Percentiles rank a stretch among this genome's conserved stretches.
These are phyloP conservation scores for Auriculariales sp. DNA, from an alignment of 768 basidiomycete species.

Conservation along the genomic window DNA sequence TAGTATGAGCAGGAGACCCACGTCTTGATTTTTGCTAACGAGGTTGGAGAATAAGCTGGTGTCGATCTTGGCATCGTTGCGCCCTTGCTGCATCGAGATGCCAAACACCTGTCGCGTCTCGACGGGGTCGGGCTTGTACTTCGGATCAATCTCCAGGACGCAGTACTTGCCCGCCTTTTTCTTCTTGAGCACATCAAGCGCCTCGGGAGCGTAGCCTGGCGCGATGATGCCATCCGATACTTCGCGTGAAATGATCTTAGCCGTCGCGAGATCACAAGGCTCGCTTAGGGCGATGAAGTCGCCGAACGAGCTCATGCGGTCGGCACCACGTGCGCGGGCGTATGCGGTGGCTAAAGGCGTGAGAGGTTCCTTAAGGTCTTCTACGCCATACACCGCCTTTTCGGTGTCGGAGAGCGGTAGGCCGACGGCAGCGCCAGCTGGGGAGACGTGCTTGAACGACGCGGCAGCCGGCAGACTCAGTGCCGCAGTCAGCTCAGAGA, in stretches of 20 bases:
- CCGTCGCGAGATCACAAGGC: constrained; percentile 86
- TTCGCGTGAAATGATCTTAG: constrained; percentile 94
- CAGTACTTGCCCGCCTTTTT: constrained; percentile 99
- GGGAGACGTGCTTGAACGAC: constrained; percentile 99
- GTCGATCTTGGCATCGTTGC: constrained; percentile 85
- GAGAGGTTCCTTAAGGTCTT: constrained; percentile 81
- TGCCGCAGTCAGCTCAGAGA: constrained; percentile 82
- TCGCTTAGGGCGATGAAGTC: constrained; percentile 96
- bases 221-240: constrained; percentile 98
- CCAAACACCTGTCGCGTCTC: constrained; percentile 97
- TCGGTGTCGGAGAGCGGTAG: constrained; percentile 68
- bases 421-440: constrained; percentile 92
- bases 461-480: constrained; percentile 87
- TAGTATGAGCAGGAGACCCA: constrained; percentile 18
- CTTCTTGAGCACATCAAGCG: constrained; percentile 79
- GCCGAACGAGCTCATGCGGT: constrained; percentile 98
- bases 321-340: constrained; percentile 93
- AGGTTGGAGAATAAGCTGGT: constrained; percentile 68
- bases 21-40: constrained; percentile 80
- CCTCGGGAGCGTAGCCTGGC: constrained; percentile 78
- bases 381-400: constrained; percentile 91
- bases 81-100: constrained; percentile 72
- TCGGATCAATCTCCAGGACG: constrained; percentile 88
- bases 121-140: constrained; percentile 57
- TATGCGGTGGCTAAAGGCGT: constrained; percentile 87